phyloP scores from a whole-genome alignment of 2,329 filamentous ascomycete species.

The Xylariaceae sp. region DNA sequence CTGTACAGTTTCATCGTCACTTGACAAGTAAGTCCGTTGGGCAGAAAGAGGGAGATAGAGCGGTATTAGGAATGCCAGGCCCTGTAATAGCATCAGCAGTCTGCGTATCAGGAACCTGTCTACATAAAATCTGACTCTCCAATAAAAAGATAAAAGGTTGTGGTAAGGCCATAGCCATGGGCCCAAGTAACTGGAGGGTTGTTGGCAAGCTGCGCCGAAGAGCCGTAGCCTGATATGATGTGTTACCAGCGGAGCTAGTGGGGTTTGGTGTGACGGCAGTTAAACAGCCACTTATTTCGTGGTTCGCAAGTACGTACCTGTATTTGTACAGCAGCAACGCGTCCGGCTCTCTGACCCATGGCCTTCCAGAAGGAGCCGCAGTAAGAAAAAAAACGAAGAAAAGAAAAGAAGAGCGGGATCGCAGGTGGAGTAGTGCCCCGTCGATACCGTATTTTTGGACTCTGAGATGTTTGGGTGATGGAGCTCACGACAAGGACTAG shows the following conservation, averaged over 20 bases:
- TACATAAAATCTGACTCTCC: background rate
- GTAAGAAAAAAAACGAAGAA: background rate
- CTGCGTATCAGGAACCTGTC: background rate
- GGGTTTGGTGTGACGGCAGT: slow-evolving; percentile 41
- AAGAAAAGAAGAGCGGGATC: slow-evolving; percentile 17
- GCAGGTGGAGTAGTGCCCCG: slow-evolving; percentile 15
- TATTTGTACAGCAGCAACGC: slow-evolving; percentile 20
- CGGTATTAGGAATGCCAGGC: slow-evolving; percentile 2
- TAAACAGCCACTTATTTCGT: slow-evolving; percentile 29
- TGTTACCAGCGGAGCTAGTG: slow-evolving; percentile 42
- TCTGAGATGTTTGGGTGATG: slow-evolving; percentile 21
- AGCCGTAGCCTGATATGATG: slow-evolving; percentile 55
- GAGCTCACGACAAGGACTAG: slow-evolving; percentile 25
- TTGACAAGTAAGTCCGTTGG: background rate
- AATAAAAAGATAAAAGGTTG: background rate
- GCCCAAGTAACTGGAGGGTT: slow-evolving; percentile 36
- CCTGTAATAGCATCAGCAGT: background rate
- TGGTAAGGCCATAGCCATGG: slow-evolving; percentile 12
- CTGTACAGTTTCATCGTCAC: background rate
- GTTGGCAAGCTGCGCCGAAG: slow-evolving; percentile 53
- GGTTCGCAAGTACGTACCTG: slow-evolving; percentile 21
- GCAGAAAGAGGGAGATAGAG: background rate
- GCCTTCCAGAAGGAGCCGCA: slow-evolving; percentile 16
- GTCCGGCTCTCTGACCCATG: slow-evolving; percentile 19
- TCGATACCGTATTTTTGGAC: slow-evolving; percentile 13